A percentile compares a stretch with the other conserved stretches of the same genome.
phyloP scores from a whole-genome alignment of 345 rosid species.

The Ceriops decandra region DNA sequence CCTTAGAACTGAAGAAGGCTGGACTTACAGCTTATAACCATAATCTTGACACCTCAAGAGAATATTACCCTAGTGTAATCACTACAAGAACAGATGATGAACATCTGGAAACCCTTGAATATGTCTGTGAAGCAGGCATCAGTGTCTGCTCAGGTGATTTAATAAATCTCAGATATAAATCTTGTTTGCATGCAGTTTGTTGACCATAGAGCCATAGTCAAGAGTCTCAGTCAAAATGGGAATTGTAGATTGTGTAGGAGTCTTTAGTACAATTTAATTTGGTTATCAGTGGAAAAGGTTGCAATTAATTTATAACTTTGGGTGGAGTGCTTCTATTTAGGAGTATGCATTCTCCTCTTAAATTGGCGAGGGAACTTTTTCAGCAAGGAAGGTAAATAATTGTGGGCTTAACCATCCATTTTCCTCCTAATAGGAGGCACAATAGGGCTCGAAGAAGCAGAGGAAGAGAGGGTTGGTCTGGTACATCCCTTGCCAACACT shows the following conservation, averaged over 20 bases:
- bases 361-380: background rate
- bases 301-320: too few relatives aligned
- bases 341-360: background rate
- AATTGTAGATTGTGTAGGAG: too few relatives aligned
- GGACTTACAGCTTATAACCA: conserved; percentile 98
- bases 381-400: conserved; percentile 6
- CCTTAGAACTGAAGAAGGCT: conserved; percentile 86
- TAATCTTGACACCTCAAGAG: conserved; percentile 96
- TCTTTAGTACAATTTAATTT: too few relatives aligned
- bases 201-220: too few relatives aligned
- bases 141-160: conserved; percentile 90
- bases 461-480: conserved; percentile 87
- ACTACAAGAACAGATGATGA: conserved; percentile 88
- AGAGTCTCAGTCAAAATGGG: background rate
- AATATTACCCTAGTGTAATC: conserved; percentile 81
- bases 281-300: too few relatives aligned
- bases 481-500: conserved; percentile 91
- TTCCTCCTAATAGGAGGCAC: conserved; percentile 67
- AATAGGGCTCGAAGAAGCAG: conserved; percentile 97
- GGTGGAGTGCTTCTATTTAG: too few relatives aligned
- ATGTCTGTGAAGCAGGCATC: conserved; percentile 92
- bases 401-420: background rate
- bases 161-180: background rate
- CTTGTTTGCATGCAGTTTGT: background rate
- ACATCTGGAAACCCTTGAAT: conserved; percentile 73